Base-by-base conservation (phyloP, 2,329 filamentous ascomycete genomes). In the Cyphellophora attinorum region DNA sequence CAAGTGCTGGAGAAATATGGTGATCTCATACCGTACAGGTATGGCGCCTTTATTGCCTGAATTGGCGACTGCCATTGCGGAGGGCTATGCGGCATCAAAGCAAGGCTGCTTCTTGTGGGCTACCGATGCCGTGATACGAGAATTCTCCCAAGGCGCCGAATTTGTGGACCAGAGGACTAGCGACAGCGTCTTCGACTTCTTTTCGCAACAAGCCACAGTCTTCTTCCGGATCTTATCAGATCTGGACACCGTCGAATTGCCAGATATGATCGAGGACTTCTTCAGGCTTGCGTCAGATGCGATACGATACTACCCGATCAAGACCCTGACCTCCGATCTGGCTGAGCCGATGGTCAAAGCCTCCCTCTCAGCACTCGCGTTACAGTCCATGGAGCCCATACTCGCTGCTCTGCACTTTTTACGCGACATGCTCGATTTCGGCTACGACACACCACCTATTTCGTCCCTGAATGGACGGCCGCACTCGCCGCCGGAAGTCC, bases 71-170 rank as follows among this genome's bases (percentile, higher is more conserved):
- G 93, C 89, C 59, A 73, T 98, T 38, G 85, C 85, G 1, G 72
- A 71, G 44, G 88, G 89, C 4, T 98, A 98, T 56, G 73, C 81
- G 36, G 72, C 74, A 12, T 95, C 89, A 8, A 76, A 79, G 41
- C 89, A 98, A 60, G 91, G 91, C 10, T 95, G 89, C 57, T 98
- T 98, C 70, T 69, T 98, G n/a, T 98, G 91, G 91, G 89, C 91
- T 1, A 95, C 89, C 2, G 84, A 88, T 45, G 85, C 89, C 6
- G 93, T 98, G 43, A 73, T 98, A 18, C 81, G 91, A 39, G 91
- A 98, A 57, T 98, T 96, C 54, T 91, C 85, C 0, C 85, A 93
- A 49, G 86, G 89, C 27, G 76, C 83, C 27, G 86, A 94, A 48
- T 76, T 83, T 41, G 83, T 96, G 13, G 81, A 89, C 35, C 72